Evolutionary conservation across 305 asterid species (phyloP).

Genomic region (Fraxinus ornus): DNA sequence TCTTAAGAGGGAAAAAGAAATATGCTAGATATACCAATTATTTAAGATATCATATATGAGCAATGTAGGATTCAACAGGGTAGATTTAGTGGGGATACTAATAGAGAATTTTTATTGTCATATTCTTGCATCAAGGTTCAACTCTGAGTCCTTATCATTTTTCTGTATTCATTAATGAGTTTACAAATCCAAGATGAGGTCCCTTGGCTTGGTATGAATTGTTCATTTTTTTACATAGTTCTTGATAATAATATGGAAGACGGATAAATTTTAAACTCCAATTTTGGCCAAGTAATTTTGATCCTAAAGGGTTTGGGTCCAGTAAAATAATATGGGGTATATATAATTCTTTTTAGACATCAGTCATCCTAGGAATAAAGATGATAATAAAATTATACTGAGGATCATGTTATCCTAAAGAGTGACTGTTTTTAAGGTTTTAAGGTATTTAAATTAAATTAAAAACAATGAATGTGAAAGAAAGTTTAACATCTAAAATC

Average conservation of each 20-base stretch:
- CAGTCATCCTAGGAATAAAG: background rate
- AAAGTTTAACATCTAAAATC: background rate
- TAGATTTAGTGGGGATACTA: background rate
- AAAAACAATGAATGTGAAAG: background rate
- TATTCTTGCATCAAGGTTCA: background rate
- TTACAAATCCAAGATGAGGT: background rate
- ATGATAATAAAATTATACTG: background rate
- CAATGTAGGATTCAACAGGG: background rate
- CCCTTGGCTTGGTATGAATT: background rate
- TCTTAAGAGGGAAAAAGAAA: background rate
- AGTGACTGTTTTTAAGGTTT: background rate
- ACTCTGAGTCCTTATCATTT: background rate
- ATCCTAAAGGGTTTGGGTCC: background rate
- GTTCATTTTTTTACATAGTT: background rate
- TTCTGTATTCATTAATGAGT: background rate
- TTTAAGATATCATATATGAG: background rate
- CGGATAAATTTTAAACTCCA: background rate
- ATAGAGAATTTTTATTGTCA: background rate
- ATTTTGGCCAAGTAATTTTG: background rate
- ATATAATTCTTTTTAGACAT: background rate
- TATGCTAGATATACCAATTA: background rate
- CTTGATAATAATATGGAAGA: background rate
- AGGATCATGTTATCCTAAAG: background rate
- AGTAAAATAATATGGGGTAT: background rate
- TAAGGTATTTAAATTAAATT: background rate